Conservation (phyloP, 306 rosid genomes). For the Myrica gale region DNA sequence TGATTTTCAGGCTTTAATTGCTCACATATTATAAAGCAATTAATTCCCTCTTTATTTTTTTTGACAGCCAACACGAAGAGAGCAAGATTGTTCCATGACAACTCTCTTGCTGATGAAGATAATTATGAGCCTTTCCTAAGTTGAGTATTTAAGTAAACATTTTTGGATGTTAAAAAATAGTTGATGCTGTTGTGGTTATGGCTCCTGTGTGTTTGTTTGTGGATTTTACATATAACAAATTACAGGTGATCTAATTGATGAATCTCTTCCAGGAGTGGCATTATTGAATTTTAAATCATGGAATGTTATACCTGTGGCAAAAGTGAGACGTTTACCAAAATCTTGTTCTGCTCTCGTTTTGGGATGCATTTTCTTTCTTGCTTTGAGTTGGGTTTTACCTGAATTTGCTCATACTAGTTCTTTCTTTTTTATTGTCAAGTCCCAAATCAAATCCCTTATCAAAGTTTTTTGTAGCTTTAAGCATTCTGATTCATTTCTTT, state of each 20-base stretch:
- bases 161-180: not conserved
- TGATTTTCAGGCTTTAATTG: constrained; percentile 3
- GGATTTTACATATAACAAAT: not conserved
- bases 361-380: too few relatives aligned
- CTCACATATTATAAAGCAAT: constrained; percentile 3
- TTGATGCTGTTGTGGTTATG: not conserved
- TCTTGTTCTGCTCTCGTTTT: too few relatives aligned
- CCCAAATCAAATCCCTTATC: too few relatives aligned
- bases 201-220: not conserved
- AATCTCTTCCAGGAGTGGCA: not conserved
- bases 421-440: too few relatives aligned
- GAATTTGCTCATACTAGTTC: too few relatives aligned
- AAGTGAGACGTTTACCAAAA: too few relatives aligned
- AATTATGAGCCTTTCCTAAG: constrained; percentile 90
- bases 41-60: constrained; percentile 25
- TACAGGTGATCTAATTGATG: not conserved
- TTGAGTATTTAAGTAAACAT: constrained; percentile 40
- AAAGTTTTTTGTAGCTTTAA: too few relatives aligned
- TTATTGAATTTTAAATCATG: not conserved
- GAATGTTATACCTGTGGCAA: too few relatives aligned
- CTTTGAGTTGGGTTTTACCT: too few relatives aligned
- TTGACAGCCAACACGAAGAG: constrained; percentile 83
- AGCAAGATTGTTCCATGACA: constrained; percentile 86
- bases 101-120: constrained; percentile 65
- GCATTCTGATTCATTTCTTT: too few relatives aligned